Evolutionary conservation across 352 stramenopile species (phyloP), one percentile per base, ranked within the genome.

Genomic region (Globisporangium yorkense): DNA sequence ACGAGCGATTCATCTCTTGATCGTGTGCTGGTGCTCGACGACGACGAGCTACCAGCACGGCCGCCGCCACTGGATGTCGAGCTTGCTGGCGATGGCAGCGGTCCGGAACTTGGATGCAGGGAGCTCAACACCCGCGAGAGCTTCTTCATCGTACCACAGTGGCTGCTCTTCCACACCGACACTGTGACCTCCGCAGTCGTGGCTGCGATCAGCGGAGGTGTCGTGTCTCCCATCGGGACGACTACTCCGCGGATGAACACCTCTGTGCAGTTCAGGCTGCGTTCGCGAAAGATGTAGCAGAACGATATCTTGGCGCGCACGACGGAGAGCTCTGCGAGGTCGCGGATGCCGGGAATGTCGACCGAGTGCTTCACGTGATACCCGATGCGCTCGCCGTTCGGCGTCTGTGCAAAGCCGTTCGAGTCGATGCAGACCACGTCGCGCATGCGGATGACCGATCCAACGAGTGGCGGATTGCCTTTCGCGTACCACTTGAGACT

Each of bases 291-390:
- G 15, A 85, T 9, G 4, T 54, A 67, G 51, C 74, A 85, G 29
- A 78, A 56, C 12, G 76, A 85, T 27, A 87, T 71, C 37, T 77
- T 80, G 15, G 68, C 71, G 15, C 79, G 74, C 39, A 79, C 61
- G 40, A 75, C 71, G 15, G 67, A 54, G 21, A 61, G 65, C n/a
- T 68, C 70, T 0, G 64, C 48, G 0, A 75, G 66, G 29, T 70
- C 59, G 3, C 53, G 57, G 20, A 75, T 75, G 53, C 84, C 63
- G 8, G 76, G 72, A 49, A 89, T 76, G 15, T 75, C 61, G 21
- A 89, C 68, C 35, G 74, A 85, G 65, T 89, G 79, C 9, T 77
- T 40, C 24, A 89, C 52, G 13, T 86, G 77, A 51, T 76, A 89
- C 12, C 77, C 77, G 41, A 89, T 61, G 37, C 63, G 47, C 40